Evolutionary conservation across 2,329 filamentous ascomycete species (phyloP), one percentile per base, ranked within the genome.

Genomic region (Diaporthe capsici): DNA sequence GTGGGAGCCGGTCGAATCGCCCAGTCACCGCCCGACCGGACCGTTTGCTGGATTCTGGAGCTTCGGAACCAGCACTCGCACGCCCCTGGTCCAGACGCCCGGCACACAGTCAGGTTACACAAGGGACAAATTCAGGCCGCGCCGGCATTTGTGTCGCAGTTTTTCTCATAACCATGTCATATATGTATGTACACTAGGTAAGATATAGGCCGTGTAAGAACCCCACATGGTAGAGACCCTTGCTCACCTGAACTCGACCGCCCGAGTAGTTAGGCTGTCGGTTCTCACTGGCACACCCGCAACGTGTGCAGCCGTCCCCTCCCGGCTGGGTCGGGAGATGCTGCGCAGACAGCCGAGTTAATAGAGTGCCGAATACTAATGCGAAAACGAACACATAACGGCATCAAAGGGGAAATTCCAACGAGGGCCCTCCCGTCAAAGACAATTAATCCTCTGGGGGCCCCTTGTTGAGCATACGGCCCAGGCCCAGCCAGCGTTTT

Each of bases 31-130:
- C 5, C 34, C 65, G 49, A 22, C 49, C 65, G 65, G 49, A 20
- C 65, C 49, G 34, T 55, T 70, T 70, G 49, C 65, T 53, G 37
- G 34, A 42, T 70, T 25, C 65, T 55, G 37, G 47, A 8, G 28
- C 61, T 39, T 55, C 65, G 65, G 49, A 55, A 55, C 65, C 65
- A 55, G 49, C 34, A 55, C n/a, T 39, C 4, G 49, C 34, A 34
- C 49, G 47, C 28, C 8, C 39, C 34, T 28, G 2, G 47, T 47
- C 31, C 39, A 58, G 55, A 51, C 61, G 53, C 51, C 72, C 42
- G 42, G 65, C 34, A 39, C 49, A 42, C 31, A 17, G n/a, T 20
- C 49, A 71, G n/a, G 63, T 74, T 71, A 44, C 73, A 63, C 73
- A 44, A 49, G 42, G 61, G 63, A 58, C 47, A 55, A 39, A 10